Percentiles rank a stretch among this genome's conserved stretches.
These are phyloP conservation scores for Schrenkiella parvula DNA, from an alignment of 345 rosid species.

Conservation along the genomic window DNA sequence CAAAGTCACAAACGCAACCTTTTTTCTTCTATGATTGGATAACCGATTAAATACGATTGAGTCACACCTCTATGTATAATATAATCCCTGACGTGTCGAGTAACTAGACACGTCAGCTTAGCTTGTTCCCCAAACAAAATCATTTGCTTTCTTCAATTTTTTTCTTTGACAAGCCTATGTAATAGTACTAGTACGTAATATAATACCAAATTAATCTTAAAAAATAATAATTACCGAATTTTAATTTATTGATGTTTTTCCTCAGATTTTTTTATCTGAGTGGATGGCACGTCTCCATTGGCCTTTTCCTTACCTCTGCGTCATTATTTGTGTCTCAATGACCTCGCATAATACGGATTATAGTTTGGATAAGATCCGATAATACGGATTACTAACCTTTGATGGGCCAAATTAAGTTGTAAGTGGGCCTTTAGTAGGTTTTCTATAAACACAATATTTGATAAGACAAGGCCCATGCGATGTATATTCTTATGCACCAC, in stretches of 20 bases:
- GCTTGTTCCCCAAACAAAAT: conserved; percentile 23
- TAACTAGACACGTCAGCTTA: conserved; percentile 16
- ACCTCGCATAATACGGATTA: not conserved
- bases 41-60: not conserved
- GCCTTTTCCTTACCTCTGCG: not conserved
- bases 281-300: conserved; percentile 4
- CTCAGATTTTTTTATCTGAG: not conserved
- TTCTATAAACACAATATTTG: not conserved
- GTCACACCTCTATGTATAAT: not conserved
- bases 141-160: not conserved
- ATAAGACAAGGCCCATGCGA: not conserved
- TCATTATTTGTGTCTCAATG: not conserved
- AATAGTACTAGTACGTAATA: not conserved
- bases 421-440: not conserved
- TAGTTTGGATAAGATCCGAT: not conserved
- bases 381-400: not conserved
- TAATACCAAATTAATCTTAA: not conserved
- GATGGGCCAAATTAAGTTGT: not conserved
- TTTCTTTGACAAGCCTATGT: not conserved
- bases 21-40: conserved; percentile 26
- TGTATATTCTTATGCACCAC: no score
- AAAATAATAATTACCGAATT: not conserved
- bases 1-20: not conserved
- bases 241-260: not conserved
- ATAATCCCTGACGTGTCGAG: not conserved